Conservation (phyloP, 805 yeast species). For the Schizosaccharomyces lindneri region DNA sequence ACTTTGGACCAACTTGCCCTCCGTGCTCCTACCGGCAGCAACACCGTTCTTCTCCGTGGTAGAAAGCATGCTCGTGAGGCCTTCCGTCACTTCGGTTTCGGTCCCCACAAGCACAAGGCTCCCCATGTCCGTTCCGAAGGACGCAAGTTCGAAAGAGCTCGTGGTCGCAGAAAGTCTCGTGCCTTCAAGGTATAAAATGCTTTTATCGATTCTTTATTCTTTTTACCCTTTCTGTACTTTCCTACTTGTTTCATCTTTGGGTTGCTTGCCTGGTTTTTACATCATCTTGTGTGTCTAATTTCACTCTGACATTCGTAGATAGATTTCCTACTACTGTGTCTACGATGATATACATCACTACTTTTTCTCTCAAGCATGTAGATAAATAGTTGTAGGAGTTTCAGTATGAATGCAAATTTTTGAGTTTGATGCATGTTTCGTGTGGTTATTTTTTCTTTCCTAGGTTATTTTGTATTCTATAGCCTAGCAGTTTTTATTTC, state of each 20-base stretch:
- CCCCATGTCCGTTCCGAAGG: conserved; percentile 95
- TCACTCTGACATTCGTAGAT: no score
- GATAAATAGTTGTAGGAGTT: no score
- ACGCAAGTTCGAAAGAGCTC: conserved; percentile 99
- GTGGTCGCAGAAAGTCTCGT: conserved; percentile 98
- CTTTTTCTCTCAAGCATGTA: no score
- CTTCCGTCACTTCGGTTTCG: conserved; percentile 98
- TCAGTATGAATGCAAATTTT: no score
- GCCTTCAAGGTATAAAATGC: conserved; percentile 93
- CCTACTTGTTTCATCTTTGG: neutral
- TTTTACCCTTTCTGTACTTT: neutral
- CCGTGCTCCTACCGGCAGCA: conserved; percentile 98
- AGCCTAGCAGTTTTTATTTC: no score
- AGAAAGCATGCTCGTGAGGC: conserved; percentile 98
- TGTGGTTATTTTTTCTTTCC: no score
- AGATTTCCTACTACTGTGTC: no score
- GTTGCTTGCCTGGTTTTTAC: neutral
- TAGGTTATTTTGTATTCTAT: no score
- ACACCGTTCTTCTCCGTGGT: conserved; percentile 95
- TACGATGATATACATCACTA: no score
- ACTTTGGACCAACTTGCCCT: conserved; percentile 97
- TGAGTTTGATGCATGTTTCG: no score
- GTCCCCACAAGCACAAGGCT: conserved; percentile 99
- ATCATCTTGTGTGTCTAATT: no score
- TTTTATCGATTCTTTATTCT: neutral